These are phyloP conservation scores for Chiua sp. DNA, from an alignment of 1,284 basidiomycete species.

Conservation along the genomic window DNA sequence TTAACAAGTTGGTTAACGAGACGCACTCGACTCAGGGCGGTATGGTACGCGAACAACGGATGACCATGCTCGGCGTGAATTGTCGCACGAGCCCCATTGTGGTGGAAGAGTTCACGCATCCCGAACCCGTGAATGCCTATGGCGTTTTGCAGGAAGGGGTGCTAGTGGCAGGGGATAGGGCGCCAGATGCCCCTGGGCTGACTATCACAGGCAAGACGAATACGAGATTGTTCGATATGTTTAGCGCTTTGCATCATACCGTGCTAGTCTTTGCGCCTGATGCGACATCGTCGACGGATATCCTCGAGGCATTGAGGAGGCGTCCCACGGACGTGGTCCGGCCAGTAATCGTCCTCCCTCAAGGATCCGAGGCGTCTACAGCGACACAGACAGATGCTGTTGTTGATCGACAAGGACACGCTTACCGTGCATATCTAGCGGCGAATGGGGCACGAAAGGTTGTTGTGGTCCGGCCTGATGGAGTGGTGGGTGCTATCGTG, in stretches of 20 bases:
- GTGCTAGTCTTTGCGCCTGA: conserved; percentile 29
- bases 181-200: conserved; percentile 24
- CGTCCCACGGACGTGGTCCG: conserved; percentile 3
- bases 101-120: conserved; percentile 24
- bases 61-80: conserved; percentile 41
- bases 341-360: conserved; percentile 20
- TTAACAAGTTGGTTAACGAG: background rate
- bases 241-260: conserved; percentile 26
- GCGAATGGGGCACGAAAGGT: conserved; percentile 17
- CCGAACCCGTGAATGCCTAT: conserved; percentile 15
- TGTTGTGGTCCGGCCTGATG: conserved; percentile 44
- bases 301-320: conserved; percentile 12
- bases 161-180: conserved; percentile 25
- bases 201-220: background rate
- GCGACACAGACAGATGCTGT: conserved; percentile 2
- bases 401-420: conserved; percentile 24
- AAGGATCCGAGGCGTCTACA: background rate
- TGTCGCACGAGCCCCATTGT: conserved; percentile 39
- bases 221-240: conserved; percentile 31
- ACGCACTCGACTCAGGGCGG: background rate
- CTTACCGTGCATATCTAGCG: conserved; percentile 26
- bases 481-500: conserved; percentile 42
- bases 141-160: conserved; percentile 9
- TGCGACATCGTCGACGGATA: background rate
- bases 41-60: conserved; percentile 12